Percentiles rank a stretch among this genome's conserved stretches.
Evolutionary conservation across 2,329 filamentous ascomycete genomes (phyloP).

Genomic region (Alternaria viburni): DNA sequence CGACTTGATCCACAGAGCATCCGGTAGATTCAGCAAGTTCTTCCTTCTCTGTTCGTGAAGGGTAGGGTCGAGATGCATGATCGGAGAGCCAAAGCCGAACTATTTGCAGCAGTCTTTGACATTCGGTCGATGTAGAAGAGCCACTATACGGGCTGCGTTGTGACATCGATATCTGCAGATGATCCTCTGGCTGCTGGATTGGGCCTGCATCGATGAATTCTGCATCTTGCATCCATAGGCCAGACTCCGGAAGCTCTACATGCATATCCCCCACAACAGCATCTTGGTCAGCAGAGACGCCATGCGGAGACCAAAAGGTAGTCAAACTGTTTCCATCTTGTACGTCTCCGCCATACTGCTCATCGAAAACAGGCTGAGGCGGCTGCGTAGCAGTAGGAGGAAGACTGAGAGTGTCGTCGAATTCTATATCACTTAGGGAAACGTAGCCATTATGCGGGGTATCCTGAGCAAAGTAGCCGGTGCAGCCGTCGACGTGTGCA

Average conservation of each 20-base stretch:
- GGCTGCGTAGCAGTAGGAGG: neutral
- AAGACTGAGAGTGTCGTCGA: neutral
- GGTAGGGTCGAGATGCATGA: slow-evolving; percentile 11
- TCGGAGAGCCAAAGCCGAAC: neutral
- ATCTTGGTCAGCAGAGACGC: no score
- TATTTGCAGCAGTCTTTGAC: neutral
- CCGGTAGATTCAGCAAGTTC: neutral
- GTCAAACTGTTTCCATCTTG: neutral
- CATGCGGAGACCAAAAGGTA: neutral
- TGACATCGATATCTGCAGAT: no score
- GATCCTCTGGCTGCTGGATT: neutral
- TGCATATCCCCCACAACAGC: rapidly evolving
- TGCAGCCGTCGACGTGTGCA: neutral
- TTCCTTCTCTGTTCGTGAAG: neutral
- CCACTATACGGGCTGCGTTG: neutral
- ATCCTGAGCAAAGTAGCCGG: neutral
- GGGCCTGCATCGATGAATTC: neutral
- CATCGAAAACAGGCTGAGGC: neutral
- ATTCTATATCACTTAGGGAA: neutral
- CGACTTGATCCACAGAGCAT: slow-evolving; percentile 4
- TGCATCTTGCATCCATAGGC: neutral
- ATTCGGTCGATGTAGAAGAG: no score
- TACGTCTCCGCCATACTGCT: neutral
- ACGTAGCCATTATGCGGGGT: neutral
- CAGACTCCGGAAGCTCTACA: neutral